Evolutionary conservation across 1,284 basidiomycete species (phyloP), one percentile per base, ranked within the genome.

Genomic region (Fomitopsis schrenkii): DNA sequence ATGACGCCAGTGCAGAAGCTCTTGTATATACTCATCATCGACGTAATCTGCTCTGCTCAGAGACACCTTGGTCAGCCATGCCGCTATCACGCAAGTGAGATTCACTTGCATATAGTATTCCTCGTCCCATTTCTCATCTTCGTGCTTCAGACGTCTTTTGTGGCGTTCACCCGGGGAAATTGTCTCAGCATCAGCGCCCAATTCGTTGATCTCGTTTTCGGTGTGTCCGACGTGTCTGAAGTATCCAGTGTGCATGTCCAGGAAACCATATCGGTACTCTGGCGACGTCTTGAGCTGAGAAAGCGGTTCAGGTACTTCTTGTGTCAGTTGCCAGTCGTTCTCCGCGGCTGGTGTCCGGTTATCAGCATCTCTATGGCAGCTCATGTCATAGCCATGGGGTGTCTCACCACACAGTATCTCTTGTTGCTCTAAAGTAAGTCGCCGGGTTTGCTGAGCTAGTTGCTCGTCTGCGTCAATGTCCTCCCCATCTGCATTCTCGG

Each of bases 181-280:
- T 0, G 70, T 79, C 74, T 93, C 91, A 17, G 80, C 86, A 62
- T 87, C 80, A n/a, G 74, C 57, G 4, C 89, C 90, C 12, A 93
- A 79, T 67, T 91, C 90, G 67, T 92, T 91, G 14, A 91, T 77
- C 68, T 93, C 91, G 68, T 93, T 93, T 71, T 88, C 88, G 9
- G 82, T 83, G 65, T 89, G 83, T n/a, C 75, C 72, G 17, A 86
- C 85, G 71, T 91, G 86, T 58, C 75, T 77, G 68, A 93, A 89
- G 71, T 90, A 93, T 14, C 89, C 88, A 0, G 83, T 82, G 70
- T 93, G 81, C 69, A 83, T 76, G 69, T 90, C 77, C 62, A 93
- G 73, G 72, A 93, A 93, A 3, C 91, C 91, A 67, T 93, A 93
- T 10, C 74, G 79, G 57, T 77, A 81, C 62, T 80, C 75, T 6